Conservation (phyloP, 1,139 yeast species). For the Ogataea hybrid region DNA sequence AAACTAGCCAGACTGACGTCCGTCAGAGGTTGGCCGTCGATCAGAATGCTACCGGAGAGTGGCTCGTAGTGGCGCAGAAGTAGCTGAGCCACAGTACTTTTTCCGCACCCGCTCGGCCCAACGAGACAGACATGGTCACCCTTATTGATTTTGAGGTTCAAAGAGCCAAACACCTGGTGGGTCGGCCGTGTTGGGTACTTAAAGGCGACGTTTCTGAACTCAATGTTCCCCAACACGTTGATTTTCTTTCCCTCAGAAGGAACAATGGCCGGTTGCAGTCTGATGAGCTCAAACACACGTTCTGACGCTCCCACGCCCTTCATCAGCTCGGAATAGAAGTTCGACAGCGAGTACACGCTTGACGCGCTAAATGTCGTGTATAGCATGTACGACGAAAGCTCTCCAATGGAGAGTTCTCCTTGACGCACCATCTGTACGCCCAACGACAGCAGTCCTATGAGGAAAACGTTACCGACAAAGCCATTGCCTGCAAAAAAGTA, state of each 20-base stretch:
- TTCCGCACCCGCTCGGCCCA: slow-evolving; percentile 92
- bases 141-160: slow-evolving; percentile 57
- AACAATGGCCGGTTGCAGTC: slow-evolving; percentile 48
- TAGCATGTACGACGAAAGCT: slow-evolving; percentile 58
- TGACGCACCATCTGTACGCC: slow-evolving; percentile 50
- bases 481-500: slow-evolving; percentile 51
- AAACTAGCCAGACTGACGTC: slow-evolving; percentile 70
- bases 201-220: slow-evolving; percentile 65
- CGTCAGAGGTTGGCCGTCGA: slow-evolving; percentile 66
- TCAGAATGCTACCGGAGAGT: slow-evolving; percentile 53
- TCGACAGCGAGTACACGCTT: slow-evolving; percentile 58
- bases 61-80: slow-evolving; percentile 67
- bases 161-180: slow-evolving; percentile 63
- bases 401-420: slow-evolving; percentile 55
- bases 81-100: slow-evolving; percentile 77
- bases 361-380: slow-evolving; percentile 58
- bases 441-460: slow-evolving; percentile 47
- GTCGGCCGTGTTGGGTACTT: slow-evolving; percentile 88
- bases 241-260: slow-evolving; percentile 40
- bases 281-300: slow-evolving; percentile 51
- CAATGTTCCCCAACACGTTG: slow-evolving; percentile 52
- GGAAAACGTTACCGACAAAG: slow-evolving; percentile 49
- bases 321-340: slow-evolving; percentile 59
- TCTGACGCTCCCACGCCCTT: slow-evolving; percentile 63
- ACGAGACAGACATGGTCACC: slow-evolving; percentile 87